Evolutionary conservation across 2,329 filamentous ascomycete genomes (phyloP), one percentile per base, ranked within the genome.

Genomic region (Iodosphaeria phyllophila): DNA sequence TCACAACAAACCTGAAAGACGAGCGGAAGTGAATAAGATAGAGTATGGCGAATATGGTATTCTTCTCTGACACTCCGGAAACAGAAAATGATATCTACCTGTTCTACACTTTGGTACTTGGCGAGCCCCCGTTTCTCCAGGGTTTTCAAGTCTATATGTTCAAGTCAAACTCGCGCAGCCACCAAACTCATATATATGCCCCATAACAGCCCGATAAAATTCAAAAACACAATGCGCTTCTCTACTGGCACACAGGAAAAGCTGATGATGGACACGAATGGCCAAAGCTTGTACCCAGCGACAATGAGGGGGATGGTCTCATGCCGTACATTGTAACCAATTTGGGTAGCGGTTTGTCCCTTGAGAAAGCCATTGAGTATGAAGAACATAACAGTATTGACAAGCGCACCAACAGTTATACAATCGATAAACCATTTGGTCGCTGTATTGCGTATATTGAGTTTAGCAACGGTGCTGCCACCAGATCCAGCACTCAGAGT

Each of bases 221-320:
- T 59, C 24, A 61, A 43, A 35, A 60, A 63, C 18, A 60, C 51
- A 28, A 62, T 54, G 18, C 58, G 47, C 22, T 47, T 46, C 26
- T 61, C 53, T n/a, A 60, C 56, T 0, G 57, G 57, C 4, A 62
- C 42, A 22, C 52, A 56, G 28, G 42, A 53, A 34, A 63, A 62
- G 37, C 56, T 60, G 28, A 63, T 46, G 29, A 63, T 50, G 18
- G 56, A 60, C 1, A 57, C 58, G 23, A 60, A 44, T 0, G 58
- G 58, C 58, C 58, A 63, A 19, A 63, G 54, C 36, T 59, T 60
- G 36, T 59, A 59, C 3, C 56, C 56, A 4, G 55, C 55, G 8
- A 60, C 39, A 8, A 59, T 58, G 20, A 63, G 49, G 5, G 55
- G 52, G 5, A 58, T 46, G 1, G 56, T 60, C 44, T 60, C 45